Base-by-base conservation (phyloP, 2,329 filamentous ascomycete species). In the Incumbomyces lentus region DNA sequence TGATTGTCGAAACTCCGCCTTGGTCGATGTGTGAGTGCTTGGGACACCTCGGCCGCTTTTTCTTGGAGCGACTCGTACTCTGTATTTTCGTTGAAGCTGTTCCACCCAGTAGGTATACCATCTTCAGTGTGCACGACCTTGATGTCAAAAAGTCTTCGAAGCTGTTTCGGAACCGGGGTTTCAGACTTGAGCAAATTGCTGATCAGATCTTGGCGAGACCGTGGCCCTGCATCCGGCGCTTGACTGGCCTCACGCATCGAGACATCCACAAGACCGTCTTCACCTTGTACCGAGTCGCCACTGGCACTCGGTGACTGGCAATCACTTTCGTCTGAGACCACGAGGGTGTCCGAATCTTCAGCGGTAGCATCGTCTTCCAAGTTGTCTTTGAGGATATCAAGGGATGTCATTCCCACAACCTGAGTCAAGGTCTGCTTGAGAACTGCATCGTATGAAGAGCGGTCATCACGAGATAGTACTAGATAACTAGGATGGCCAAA, bases 261-360 rank as follows among this genome's bases (percentile, higher is more conserved):
- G 13, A 98, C 81, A 60, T 95, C 86, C 5, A 96, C 85, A 58
- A 95, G 79, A 51, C 86, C 86, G 51, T 95, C 89, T 62, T 95
- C 90, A 8, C 87, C 85, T 61, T 89, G 82, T 1, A 94, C 76
- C 2, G 89, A 95, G 22, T 79, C 76, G 37, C 86, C 82, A 48
- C 82, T 77, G 39, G 95, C 74, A 32, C 46, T 44, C 59, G 83
- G 84, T 17, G 76, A 72, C 53, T 84, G 84, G 8, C 75, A 77
- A 12, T 26, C 34, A 3, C 80, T 80, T 3, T 84, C 73, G 49
- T 78, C 75, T 17, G 74, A 64, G 47, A 81, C 78, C 10, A 84
- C 69, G 16, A 86, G 75, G 37, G 82, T 74, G 57, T 90, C 86
- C 1, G 79, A 78, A 46, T 86, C 83, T 49, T 72, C 69, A 6